A percentile compares a stretch with the other conserved stretches of the same genome.
Evolutionary conservation across 2,329 filamentous ascomycete genomes (phyloP).

Genomic region (Sarocladium kiliense): DNA sequence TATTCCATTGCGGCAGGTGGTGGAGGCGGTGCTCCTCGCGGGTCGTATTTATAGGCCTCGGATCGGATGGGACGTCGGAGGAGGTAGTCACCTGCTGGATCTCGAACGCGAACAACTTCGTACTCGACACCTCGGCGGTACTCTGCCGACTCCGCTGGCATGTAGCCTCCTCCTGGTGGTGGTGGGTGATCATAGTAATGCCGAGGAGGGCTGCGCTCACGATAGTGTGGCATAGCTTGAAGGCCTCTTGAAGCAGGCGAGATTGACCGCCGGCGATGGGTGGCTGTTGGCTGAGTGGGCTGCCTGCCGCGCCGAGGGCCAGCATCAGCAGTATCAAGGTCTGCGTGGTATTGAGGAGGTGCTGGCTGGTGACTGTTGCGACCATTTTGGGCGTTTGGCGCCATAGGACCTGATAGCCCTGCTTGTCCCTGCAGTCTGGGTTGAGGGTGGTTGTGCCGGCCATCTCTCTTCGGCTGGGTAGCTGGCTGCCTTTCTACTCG

Average conservation of each 20-base stretch:
- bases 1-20: constrained; percentile 11
- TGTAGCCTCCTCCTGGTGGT: background rate
- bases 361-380: background rate
- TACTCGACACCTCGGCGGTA: constrained; percentile 20
- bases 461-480: too few species aligned
- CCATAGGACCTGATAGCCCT: background rate
- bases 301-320: background rate
- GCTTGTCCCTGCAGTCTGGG: background rate
- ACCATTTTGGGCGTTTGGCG: background rate
- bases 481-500: too few species aligned
- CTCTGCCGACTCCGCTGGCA: constrained; percentile 16
- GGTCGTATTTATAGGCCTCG: constrained; percentile 23
- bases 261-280: background rate
- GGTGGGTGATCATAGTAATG: constrained; percentile 13
- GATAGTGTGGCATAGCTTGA: constrained; percentile 10
- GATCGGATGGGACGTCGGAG: constrained; percentile 35
- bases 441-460: background rate
- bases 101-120: constrained; percentile 41
- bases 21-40: constrained; percentile 9
- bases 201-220: constrained; percentile 9
- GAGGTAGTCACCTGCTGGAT: constrained; percentile 40
- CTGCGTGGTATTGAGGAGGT: background rate
- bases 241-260: background rate
- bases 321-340: background rate
- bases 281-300: background rate